Evolutionary conservation across 2,329 filamentous ascomycete species (phyloP), one percentile per base, ranked within the genome.

Genomic region (Drechslera avenae): DNA sequence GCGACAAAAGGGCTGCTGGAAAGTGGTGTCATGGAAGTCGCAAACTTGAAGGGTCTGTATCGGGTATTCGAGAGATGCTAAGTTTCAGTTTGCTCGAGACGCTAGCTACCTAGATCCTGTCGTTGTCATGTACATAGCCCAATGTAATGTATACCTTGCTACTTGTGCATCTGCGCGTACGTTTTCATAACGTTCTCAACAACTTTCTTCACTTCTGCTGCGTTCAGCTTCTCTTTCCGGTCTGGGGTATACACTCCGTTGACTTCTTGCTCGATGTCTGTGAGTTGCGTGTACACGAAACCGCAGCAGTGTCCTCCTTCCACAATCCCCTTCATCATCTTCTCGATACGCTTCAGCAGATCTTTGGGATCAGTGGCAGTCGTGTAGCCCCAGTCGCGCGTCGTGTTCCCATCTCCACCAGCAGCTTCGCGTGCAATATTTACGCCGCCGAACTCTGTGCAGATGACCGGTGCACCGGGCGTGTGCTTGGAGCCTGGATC

Each of bases 1-100:
- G 92, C 90, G 16, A 97, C 94, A 7, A 87, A 83, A 58, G 80
- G 82, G 4, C 75, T 97, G 64, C 83, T 95, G 75, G 84, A 86
- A 42, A 88, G 86, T 0, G 85, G 50, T 17, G 39, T 96, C 9
- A 77, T 96, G 39, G 93, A 99, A 74, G 85, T 96, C 40, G 93
- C 94, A 2, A 91, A 95, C 75, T 74, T 97, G 52, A 97, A 96
- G 73, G 91, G 92, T 0, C 71, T 99, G 50, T 99, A 99, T 73
- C 81, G 90, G 37, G 92, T 97, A 2, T 99, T 99, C 79, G 94
- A 99, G 76, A 80, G 94, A 46, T 97, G 94, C 73, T 97, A 28
- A 37, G 5, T 17, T n/a, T 34, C 18, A 14, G 13, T 10, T 8
- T 13, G 8, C 8, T 26, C 26, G 12, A 10, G 26, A 13, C 10